Base-by-base conservation (phyloP, 169 alveolate species). In the Eimeria necatrix region DNA sequence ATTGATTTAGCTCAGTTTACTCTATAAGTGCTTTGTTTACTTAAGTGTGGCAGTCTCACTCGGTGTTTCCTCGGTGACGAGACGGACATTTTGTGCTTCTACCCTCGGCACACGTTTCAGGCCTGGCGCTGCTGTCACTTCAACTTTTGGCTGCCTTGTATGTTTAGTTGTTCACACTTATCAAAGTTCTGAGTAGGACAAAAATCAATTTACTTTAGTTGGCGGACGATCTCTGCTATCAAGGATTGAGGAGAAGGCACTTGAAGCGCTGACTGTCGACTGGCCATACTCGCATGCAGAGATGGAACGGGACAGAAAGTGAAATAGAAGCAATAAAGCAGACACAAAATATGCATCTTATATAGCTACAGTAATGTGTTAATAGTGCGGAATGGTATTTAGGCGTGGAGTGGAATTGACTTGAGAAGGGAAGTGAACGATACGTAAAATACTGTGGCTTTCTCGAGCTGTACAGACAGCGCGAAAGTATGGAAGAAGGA, bases 261-360 rank as follows among this genome's bases (percentile, higher is more conserved):
- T 68, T 68, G 48, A 16, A 68, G 78, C 16, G 78, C 78, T 12
- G 78, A 68, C 3, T 68, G 78, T n/a, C 78, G 78, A 16, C 48
- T 12, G 12, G 68, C 68, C 12, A 56, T 10, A 56, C 22, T 56
- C 3, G 78, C 41, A 22, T 20, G 41, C 16, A 68, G 41, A 0
- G 48, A 22, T 12, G 78, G 4, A 68, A 68, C 78, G 4, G 48
- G 41, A 68, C 14, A 22, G 20, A 20, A 68, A 12, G 20, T 22
- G 14, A 22, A 22, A 68, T 12, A 16, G 41, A 68, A 68, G 22
- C 22, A 68, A 10, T 12, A 2, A 68, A 20, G 9, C 22, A 68
- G 9, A 22, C 32, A 68, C 0, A 9, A 68, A 16, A 22, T 20
- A 68, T 22, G 22, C 78, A 68, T 68, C 20, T 68, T 68, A 16